These are phyloP conservation scores for Austroboletus novae-zelandiae DNA, from an alignment of 1,284 basidiomycete genomes.

Conservation along the genomic window DNA sequence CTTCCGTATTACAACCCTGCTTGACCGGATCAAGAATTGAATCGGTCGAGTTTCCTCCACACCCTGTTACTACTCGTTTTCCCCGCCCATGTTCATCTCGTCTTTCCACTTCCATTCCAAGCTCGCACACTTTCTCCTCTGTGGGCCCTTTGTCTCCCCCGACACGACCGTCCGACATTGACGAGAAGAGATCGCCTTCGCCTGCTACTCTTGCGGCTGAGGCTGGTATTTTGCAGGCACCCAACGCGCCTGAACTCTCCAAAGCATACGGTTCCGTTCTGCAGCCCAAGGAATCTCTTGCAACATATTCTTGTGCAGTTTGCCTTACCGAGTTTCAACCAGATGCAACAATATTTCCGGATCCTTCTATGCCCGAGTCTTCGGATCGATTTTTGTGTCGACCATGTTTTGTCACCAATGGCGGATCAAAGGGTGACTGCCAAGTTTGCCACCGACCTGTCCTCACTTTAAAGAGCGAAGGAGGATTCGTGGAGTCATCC, in stretches of 20 bases:
- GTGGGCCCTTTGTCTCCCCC: conserved; percentile 57
- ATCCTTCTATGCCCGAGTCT: conserved; percentile 45
- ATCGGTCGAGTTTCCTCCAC: conserved; percentile 11
- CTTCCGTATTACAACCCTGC: conserved; percentile 17
- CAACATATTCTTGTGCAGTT: conserved; percentile 62
- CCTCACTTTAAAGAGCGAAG: conserved; percentile 69
- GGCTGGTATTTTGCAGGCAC: conserved; percentile 61
- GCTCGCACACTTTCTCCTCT: conserved; percentile 55
- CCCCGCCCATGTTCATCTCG: conserved; percentile 45
- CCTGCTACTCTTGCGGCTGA: conserved; percentile 32
- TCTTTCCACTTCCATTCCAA: conserved; percentile 36
- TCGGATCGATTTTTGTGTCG: conserved; percentile 65
- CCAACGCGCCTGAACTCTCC: conserved; percentile 59
- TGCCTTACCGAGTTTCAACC: conserved; percentile 67
- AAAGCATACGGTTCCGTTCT: conserved; percentile 81
- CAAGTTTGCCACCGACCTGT: conserved; percentile 64
- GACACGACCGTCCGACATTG: conserved; percentile 41
- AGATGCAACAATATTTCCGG: conserved; percentile 80
- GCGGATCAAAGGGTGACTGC: conserved; percentile 74
- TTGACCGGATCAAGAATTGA: conserved; percentile 6
- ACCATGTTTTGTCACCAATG: conserved; percentile 63
- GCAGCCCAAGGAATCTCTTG: conserved; percentile 70
- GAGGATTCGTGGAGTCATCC: conserved; percentile 68
- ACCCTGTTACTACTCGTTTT: conserved; percentile 43
- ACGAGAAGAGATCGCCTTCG: conserved; percentile 34